A percentile compares a stretch with the other conserved stretches of the same genome.
phyloP scores from a whole-genome alignment of 805 yeast species.

The Naumovozyma baii region DNA sequence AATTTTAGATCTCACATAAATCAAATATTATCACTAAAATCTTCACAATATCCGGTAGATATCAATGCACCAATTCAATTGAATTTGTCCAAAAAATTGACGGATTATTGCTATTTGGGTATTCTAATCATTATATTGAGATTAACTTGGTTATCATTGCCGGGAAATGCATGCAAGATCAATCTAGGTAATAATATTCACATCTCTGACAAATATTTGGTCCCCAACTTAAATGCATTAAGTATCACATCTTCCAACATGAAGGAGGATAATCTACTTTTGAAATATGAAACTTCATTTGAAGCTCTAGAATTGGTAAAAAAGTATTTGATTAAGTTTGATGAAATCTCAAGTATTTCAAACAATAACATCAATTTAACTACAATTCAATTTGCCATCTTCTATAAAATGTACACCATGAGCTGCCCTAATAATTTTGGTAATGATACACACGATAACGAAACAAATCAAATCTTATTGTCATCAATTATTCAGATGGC shows the following conservation, averaged over 20 bases:
- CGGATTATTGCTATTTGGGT: slow-evolving; percentile 39
- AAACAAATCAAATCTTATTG: slow-evolving; percentile 45
- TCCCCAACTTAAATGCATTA: slow-evolving; percentile 3
- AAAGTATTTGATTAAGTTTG: slow-evolving; percentile 26
- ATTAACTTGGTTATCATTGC: slow-evolving; percentile 47
- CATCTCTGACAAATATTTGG: slow-evolving; percentile 4
- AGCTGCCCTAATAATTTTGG: slow-evolving; percentile 36
- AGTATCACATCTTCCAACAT: slow-evolving; percentile 18
- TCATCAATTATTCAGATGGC: slow-evolving; percentile 60
- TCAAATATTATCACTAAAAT: slow-evolving; percentile 9
- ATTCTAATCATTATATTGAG: slow-evolving; percentile 43
- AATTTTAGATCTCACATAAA: slow-evolving; percentile 27
- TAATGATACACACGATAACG: slow-evolving; percentile 38
- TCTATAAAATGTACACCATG: slow-evolving; percentile 44
- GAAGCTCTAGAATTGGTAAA: slow-evolving; percentile 22
- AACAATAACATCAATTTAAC: slow-evolving; percentile 27
- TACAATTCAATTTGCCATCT: slow-evolving; percentile 50
- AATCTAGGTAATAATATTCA: slow-evolving; percentile 17
- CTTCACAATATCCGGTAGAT: slow-evolving; percentile 2
- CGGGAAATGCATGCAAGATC: slow-evolving; percentile 32
- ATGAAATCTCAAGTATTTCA: slow-evolving; percentile 28
- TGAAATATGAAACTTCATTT: slow-evolving; percentile 23
- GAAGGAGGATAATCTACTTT: slow-evolving; percentile 23
- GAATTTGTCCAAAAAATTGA: slow-evolving; percentile 23
- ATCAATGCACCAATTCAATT: slow-evolving; percentile 18